Evolutionary conservation across 768 basidiomycete species (phyloP), one percentile per base, ranked within the genome.

Genomic region (Cystoderma amianthinum): DNA sequence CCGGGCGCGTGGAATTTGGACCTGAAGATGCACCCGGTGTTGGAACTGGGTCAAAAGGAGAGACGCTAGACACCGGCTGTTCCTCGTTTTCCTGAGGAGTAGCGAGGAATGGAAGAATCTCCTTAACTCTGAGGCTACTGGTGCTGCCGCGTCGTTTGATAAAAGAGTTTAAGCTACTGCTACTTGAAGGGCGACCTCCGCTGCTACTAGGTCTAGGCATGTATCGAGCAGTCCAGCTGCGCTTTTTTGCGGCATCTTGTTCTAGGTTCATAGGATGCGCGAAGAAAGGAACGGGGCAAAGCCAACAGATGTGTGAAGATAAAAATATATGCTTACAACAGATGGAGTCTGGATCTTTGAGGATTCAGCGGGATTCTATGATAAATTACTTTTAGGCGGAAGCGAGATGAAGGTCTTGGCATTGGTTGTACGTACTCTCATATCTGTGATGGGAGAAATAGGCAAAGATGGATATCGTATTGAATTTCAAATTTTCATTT

Each of bases 301-400:
- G 43, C n/a, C n/a, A 33, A 15, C 28, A 19, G 43, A 33, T 32
- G 32, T 11, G 12, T 17, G 25, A 22, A 22, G 37, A 30, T 16
- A 20, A 32, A 25, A 40, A 39, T 44, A 39, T 21, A 17, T 23
- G 37, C 37, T 38, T 38, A 38, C 37, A 76, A 22, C 58, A 58
- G 49, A 70, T 76, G 51, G 64, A 22, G 9, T 38, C 37, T 38
- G 37, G 67, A 13, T 72, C 73, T 19, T 44, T 48, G 42, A 47
- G 44, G 21, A 43, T 41, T 34, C 45, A 44, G 67, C 75, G 46
- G 55, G 58, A 23, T 35, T 45, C 44, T 36, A 38, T 30, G 17
- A 42, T 38, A 38, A 38, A 20, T 38, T 9, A 38, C 11, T 38
- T 20, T 38, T 5, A n/a, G n/a, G n/a, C n/a, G 37, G 21, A 38